Conservation (phyloP, 805 yeast species). For the Kregervanrija delftensis region DNA sequence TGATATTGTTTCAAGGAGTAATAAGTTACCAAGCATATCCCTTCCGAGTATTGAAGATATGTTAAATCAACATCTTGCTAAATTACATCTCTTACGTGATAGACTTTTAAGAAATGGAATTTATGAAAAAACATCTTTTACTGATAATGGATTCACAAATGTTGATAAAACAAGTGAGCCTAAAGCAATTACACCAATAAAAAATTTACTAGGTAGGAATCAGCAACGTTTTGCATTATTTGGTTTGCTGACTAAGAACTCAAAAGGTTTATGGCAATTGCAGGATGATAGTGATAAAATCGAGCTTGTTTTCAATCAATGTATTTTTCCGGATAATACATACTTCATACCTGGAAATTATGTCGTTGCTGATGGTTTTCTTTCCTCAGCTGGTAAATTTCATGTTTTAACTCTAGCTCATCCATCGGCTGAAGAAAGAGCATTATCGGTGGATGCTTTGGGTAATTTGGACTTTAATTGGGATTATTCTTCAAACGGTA, state of each 20-base stretch:
- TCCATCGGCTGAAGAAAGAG: slow-evolving; percentile 82
- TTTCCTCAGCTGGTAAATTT: slow-evolving; percentile 63
- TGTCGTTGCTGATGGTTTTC: slow-evolving; percentile 79
- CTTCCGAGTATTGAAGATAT: slow-evolving; percentile 22
- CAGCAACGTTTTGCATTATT: slow-evolving; percentile 69
- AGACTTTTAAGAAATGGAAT: slow-evolving; percentile 65
- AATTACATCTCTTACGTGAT: slow-evolving; percentile 63
- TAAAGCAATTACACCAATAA: slow-evolving; percentile 56
- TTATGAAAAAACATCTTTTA: slow-evolving; percentile 3
- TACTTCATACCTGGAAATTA: slow-evolving; percentile 73
- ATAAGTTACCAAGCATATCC: not conserved
- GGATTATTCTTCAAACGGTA: slow-evolving; percentile 27
- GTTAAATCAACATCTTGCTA: slow-evolving; percentile 38
- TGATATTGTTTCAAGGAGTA: slow-evolving; percentile 24
- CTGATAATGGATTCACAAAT: not conserved
- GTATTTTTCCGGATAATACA: slow-evolving; percentile 55
- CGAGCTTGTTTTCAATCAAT: slow-evolving; percentile 56
- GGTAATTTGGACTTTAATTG: slow-evolving; percentile 68
- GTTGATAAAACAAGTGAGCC: slow-evolving; percentile 7
- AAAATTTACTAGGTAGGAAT: slow-evolving; percentile 80
- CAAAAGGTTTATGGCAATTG: slow-evolving; percentile 62
- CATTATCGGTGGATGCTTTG: slow-evolving; percentile 55
- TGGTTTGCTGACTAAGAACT: slow-evolving; percentile 63
- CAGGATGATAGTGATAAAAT: slow-evolving; percentile 80
- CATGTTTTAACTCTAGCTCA: slow-evolving; percentile 73